Conservation (phyloP, 768 basidiomycete species). For the Amanita fuliginea region DNA sequence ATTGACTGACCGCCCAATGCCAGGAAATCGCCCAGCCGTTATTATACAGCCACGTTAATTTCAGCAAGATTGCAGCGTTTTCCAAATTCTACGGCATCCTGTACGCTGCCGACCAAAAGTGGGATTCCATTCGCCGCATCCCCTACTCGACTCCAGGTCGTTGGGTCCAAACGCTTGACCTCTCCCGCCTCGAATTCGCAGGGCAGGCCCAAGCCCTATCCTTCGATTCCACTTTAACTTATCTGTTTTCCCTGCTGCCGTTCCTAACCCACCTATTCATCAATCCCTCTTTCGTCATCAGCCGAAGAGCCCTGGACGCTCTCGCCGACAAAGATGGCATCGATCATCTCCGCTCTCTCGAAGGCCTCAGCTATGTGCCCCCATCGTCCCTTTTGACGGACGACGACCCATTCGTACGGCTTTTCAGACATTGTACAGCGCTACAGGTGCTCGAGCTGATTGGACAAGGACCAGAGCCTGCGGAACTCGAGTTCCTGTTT, state of each 20-base stretch:
- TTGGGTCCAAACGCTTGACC: constrained; percentile 71
- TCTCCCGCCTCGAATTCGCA: constrained; percentile 40
- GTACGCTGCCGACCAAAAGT: constrained; percentile 55
- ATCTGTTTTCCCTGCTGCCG: constrained; percentile 56
- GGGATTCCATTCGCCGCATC: constrained; percentile 84
- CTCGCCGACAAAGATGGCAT: constrained; percentile 42
- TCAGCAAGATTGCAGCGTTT: constrained; percentile 33
- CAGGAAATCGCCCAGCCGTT: constrained; percentile 62
- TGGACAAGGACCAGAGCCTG: constrained; percentile 45
- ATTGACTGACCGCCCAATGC: not conserved
- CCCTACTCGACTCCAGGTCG: constrained; percentile 82
- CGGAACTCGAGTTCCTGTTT: constrained; percentile 31
- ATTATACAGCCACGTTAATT: constrained; percentile 44
- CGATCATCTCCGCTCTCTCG: constrained; percentile 35
- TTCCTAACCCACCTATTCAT: constrained; percentile 45
- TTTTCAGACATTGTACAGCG: constrained; percentile 42
- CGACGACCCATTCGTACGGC: constrained; percentile 48
- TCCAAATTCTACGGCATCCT: constrained; percentile 51
- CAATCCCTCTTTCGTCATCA: constrained; percentile 47
- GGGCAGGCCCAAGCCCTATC: constrained; percentile 37
- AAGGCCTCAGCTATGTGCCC: constrained; percentile 42
- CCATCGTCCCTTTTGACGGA: constrained; percentile 20
- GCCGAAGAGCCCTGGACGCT: constrained; percentile 43
- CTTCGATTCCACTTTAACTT: constrained; percentile 53
- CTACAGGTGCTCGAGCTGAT: constrained; percentile 57